These are phyloP conservation scores for Rhodotorula taiwanensis DNA, from an alignment of 768 basidiomycete species.

Conservation along the genomic window DNA sequence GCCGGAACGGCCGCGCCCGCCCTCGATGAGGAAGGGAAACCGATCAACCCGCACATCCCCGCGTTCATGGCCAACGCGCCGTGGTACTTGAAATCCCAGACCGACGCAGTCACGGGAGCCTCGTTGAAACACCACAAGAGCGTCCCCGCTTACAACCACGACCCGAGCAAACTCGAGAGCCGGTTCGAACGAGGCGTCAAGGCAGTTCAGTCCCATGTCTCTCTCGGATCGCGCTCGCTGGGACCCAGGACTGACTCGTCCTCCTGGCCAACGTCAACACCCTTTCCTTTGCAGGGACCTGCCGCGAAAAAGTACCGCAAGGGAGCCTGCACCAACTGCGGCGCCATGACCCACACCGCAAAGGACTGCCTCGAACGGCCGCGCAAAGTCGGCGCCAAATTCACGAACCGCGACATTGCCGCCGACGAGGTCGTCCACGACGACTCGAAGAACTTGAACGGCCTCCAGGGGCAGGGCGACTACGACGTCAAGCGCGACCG, in stretches of 20 bases:
- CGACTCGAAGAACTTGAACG: conserved; percentile 52
- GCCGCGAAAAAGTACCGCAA: conserved; percentile 95
- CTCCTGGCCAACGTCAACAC: background rate
- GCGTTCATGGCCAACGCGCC: conserved; percentile 98
- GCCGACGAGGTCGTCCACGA: conserved; percentile 86
- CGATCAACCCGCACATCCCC: conserved; percentile 98
- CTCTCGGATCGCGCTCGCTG: background rate
- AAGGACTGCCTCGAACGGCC: conserved; percentile 93
- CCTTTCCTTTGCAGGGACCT: conserved; percentile 52
- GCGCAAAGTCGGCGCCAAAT: conserved; percentile 91
- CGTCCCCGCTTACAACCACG: conserved; percentile 55
- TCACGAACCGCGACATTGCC: conserved; percentile 77
- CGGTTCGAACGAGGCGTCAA: conserved; percentile 86
- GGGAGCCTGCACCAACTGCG: conserved; percentile 98
- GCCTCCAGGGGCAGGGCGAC: conserved; percentile 40
- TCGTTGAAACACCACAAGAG: conserved; percentile 79
- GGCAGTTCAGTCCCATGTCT: conserved; percentile 43
- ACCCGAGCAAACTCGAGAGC: conserved; percentile 64
- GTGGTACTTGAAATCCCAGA: conserved; percentile 68
- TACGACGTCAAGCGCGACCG: conserved; percentile 94
- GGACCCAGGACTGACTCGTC: background rate
- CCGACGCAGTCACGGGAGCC: conserved; percentile 68
- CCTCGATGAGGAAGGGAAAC: conserved; percentile 84
- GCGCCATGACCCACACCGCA: conserved; percentile 86
- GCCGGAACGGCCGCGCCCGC: conserved; percentile 96